A percentile compares a stretch with the other conserved stretches of the same genome.
phyloP scores from a whole-genome alignment of 805 yeast species.

The Wickerhamomyces rabaulensis region DNA sequence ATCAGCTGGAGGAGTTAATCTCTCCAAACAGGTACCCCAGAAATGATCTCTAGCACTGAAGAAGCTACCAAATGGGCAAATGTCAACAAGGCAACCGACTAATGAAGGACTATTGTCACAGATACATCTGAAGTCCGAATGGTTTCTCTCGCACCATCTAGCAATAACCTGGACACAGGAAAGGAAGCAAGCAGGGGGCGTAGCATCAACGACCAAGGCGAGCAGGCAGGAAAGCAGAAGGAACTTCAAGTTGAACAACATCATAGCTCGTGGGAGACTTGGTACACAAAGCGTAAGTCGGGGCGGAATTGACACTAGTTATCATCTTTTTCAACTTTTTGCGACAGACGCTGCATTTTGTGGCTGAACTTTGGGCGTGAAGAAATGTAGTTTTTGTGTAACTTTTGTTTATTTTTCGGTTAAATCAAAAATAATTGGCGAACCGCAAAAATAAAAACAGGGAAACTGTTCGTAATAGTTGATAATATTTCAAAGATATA shows the following conservation, averaged over 20 bases:
- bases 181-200: slow-evolving; percentile 49
- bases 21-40: slow-evolving; percentile 38
- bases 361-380: not conserved
- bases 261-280: not conserved
- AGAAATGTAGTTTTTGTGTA: not conserved
- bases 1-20: slow-evolving; percentile 8
- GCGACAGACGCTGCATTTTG: not conserved
- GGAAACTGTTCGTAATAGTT: too few species aligned
- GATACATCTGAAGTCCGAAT: slow-evolving; percentile 34
- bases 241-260: not conserved
- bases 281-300: not conserved
- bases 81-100: slow-evolving; percentile 40
- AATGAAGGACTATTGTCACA: slow-evolving; percentile 34
- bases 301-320: too few species aligned
- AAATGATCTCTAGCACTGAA: slow-evolving; percentile 43
- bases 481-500: too few species aligned
- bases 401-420: not conserved
- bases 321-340: not conserved
- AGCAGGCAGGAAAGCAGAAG: not conserved
- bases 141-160: slow-evolving; percentile 27
- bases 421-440: not conserved
- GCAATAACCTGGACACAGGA: slow-evolving; percentile 36
- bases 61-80: slow-evolving; percentile 39
- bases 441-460: too few species aligned
- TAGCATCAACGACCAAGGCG: slow-evolving; percentile 20